Percentiles rank a stretch among this genome's conserved stretches.
Conservation (phyloP, 169 alveolate genomes). For the Babesia sp. region DNA sequence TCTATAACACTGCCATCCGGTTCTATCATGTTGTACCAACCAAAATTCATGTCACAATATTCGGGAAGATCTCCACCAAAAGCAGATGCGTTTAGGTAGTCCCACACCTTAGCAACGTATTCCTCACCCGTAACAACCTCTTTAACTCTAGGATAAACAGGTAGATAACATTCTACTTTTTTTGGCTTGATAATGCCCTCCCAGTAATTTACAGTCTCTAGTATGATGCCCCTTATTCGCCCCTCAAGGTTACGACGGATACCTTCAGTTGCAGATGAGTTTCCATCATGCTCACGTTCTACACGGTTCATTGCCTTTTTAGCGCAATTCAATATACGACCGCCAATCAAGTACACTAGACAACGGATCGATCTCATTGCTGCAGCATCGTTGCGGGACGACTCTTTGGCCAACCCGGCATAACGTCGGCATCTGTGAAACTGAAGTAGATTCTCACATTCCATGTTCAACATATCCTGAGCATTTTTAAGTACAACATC, state of each 20-base stretch:
- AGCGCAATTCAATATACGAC: constrained; percentile 46
- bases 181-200: constrained; percentile 3
- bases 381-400: constrained; percentile 17
- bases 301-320: constrained; percentile 29
- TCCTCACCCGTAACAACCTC: constrained; percentile 29
- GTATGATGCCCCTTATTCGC: constrained; percentile 18
- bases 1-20: background rate
- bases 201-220: constrained; percentile 30
- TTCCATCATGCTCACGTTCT: constrained; percentile 15
- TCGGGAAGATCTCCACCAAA: constrained; percentile 45
- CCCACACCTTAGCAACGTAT: constrained; percentile 51
- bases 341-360: constrained; percentile 47
- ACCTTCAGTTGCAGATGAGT: background rate
- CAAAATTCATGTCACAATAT: constrained; percentile 31
- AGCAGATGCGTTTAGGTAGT: constrained; percentile 32
- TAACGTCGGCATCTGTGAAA: constrained; percentile 21
- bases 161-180: background rate
- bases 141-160: background rate
- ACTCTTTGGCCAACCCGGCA: constrained; percentile 5
- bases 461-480: constrained; percentile 5
- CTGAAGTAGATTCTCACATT: constrained; percentile 19
- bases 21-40: constrained; percentile 28
- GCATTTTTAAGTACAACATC: constrained; percentile 11
- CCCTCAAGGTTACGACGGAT: constrained; percentile 25
- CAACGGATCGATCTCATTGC: constrained; percentile 57